These are phyloP conservation scores for Tetrapisispora iriomotensis DNA, from an alignment of 805 yeast species.

Conservation along the genomic window DNA sequence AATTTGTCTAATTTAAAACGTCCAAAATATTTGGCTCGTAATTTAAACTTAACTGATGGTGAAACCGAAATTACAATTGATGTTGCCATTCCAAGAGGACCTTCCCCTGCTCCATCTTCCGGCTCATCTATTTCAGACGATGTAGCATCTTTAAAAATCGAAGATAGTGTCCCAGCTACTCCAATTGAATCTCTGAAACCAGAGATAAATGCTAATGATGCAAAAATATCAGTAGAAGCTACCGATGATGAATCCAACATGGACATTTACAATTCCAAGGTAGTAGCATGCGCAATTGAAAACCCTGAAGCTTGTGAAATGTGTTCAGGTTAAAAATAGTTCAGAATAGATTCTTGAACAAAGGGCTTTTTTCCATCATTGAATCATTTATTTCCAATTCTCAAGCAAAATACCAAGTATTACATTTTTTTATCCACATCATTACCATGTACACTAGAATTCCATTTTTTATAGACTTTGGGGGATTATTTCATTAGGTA, in stretches of 20 bases:
- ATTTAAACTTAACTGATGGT: constrained; percentile 8
- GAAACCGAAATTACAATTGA: constrained; percentile 7
- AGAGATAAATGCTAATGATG: too few species aligned
- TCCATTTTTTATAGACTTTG: too few species aligned
- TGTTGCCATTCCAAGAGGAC: constrained; percentile 15
- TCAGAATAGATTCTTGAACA: too few species aligned
- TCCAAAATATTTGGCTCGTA: constrained; percentile 29
- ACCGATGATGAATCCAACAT: constrained; percentile 39
- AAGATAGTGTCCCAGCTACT: constrained; percentile 6
- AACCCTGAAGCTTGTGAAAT: constrained; percentile 93
- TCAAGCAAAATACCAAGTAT: too few species aligned
- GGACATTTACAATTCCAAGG: constrained; percentile 82
- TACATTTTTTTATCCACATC: too few species aligned
- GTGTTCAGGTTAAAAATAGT: constrained; percentile 75
- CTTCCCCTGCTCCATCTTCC: constrained; percentile 30
- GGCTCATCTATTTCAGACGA: constrained; percentile 31
- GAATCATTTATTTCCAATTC: too few species aligned
- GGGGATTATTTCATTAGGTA: too few species aligned
- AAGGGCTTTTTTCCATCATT: neutral
- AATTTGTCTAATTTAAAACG: constrained; percentile 31
- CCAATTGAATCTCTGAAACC: constrained; percentile 9
- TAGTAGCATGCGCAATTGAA: constrained; percentile 85
- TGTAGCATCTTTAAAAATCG: constrained; percentile 34
- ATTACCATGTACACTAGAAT: too few species aligned
- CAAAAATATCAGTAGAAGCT: too few species aligned